Evolutionary conservation across 1,139 yeast genomes (phyloP), one percentile per base, ranked within the genome.

Genomic region (Geotrichum fermentans): DNA sequence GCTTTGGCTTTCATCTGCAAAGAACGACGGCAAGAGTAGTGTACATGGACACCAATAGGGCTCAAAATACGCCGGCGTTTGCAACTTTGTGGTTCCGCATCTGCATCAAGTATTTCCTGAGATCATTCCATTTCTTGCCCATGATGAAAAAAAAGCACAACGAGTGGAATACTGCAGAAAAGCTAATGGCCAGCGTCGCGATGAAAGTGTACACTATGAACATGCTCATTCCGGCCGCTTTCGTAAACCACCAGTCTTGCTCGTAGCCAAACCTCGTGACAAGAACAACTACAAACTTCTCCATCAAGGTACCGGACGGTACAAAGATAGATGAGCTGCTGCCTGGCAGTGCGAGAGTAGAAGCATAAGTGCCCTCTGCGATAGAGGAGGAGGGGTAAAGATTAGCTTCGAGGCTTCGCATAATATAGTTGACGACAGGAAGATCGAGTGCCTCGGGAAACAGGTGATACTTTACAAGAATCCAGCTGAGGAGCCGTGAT

Each of bases 231-330:
- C 51, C 51, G 14, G 49, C 40, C 11, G 38, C 40, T 14, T 40
- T 40, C 13, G 51, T 41, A 28, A 44, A 17, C 40, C 43, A 32
- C 43, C 36, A 32, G 39, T 41, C 40, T 11, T 39, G 29, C 13
- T 45, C 43, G 36, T 40, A 44, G 30, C 45, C 48, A 16, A 44
- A 37, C 11, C 44, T 49, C 7, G 47, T 33, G 10, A 38, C 51
- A 8, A 49, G 45, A 16, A 49, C 35, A 18, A 21, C 6, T 14
- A 42, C 35, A 13, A 49, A 40, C 24, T 39, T 30, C 38, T 49
- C 45, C 10, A 49, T 17, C 17, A 43, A 13, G 4, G 33, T 17
- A 4, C 24, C 22, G 4, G 45, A 22, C 18, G 39, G 45, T 5
- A 35, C 17, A 14, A 24, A 26, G 13, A 34, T 18, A 10, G 36